Evolutionary conservation across 495 filamentous ascomycete species (phyloP).

Genomic region (Podospora bellae-mahoneyi): DNA sequence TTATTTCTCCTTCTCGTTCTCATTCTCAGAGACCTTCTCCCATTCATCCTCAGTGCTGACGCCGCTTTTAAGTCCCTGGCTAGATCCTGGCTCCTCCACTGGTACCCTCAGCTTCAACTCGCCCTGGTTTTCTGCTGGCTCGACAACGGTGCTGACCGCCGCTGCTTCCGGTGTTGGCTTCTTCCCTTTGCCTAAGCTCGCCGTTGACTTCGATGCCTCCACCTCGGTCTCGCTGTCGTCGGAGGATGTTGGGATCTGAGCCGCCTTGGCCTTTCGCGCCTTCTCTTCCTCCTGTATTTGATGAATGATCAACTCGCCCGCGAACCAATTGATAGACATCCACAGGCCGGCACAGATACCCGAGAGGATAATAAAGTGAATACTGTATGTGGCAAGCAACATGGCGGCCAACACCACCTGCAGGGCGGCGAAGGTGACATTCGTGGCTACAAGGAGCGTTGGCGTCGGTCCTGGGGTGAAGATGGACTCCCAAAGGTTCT

Average conservation of each 20-base stretch:
- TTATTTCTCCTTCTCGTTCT: constrained; percentile 50
- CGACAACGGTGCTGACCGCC: constrained; percentile 36
- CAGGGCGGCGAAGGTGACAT: constrained; percentile 79
- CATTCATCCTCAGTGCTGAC: constrained; percentile 58
- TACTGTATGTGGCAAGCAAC: constrained; percentile 75
- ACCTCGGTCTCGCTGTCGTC: constrained; percentile 52
- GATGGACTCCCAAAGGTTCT: constrained; percentile 83
- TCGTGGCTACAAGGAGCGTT: constrained; percentile 84
- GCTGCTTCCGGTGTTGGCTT: constrained; percentile 28
- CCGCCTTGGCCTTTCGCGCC: constrained; percentile 40
- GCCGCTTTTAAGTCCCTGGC: constrained; percentile 41
- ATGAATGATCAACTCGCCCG: constrained; percentile 66
- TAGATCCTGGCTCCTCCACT: constrained; percentile 21
- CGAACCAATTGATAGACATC: constrained; percentile 97
- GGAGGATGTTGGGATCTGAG: constrained; percentile 26
- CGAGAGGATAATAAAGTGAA: constrained; percentile 83
- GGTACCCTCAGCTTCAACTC: constrained; percentile 41
- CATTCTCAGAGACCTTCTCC: constrained; percentile 57
- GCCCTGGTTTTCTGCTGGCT: constrained; percentile 35
- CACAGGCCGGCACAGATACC: constrained; percentile 76
- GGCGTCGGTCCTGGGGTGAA: constrained; percentile 88
- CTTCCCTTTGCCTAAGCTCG: constrained; percentile 24
- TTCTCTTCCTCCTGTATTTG: constrained; percentile 63
- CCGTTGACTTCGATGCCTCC: constrained; percentile 38
- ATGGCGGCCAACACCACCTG: constrained; percentile 74